Base-by-base conservation (phyloP, 495 filamentous ascomycete genomes). In the Penicillium coffeae region DNA sequence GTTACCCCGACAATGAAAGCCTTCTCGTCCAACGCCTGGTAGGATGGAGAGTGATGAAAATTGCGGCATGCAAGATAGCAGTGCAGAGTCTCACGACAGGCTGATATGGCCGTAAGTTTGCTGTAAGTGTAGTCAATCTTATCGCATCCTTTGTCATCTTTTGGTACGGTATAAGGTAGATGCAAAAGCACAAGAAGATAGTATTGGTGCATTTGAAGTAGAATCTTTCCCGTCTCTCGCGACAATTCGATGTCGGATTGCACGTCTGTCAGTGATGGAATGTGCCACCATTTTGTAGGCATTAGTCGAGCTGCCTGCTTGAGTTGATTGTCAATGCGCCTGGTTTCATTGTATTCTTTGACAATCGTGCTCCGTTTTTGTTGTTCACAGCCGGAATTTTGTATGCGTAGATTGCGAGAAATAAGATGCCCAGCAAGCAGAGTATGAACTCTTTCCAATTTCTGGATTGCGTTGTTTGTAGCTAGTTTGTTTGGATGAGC, bases 21-120 rank as follows among this genome's bases (percentile, higher is more conserved):
- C 49, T 77, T 69, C 39, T 77, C 77, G 46, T 80, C 77, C 13
- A 75, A 50, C 2, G 71, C 58, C 21, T 76, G 73, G 60, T 74
- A 79, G 42, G 70, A 56, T 34, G 65, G 62, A n/a, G 64, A 57
- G n/a, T 55, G 55, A 25, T 56, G 58, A 15, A 54, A 51, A 16
- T 58, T 54, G 3, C 77, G 71, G 22, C 78, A 42, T 12, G 48
- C 19, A 20, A 64, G 62, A 47, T 70, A 79, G 21, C 62, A 59
- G 4, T 48, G 45, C 6, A 80, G 58, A 45, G 76, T 59, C 35
- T 73, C 67, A 6, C 74, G 62, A 19, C 76, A 67, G 3, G 74
- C 68, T n/a, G 70, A 66, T 3, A 73, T 40, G 15, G 72, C 65
- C 14, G 64, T 65, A 6, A 62, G 55, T n/a, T 64, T 77, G 64